Percentiles rank a stretch among this genome's conserved stretches.
These are phyloP conservation scores for Kodamaea sp. DNA, from an alignment of 1,139 yeast genomes.

Conservation along the genomic window DNA sequence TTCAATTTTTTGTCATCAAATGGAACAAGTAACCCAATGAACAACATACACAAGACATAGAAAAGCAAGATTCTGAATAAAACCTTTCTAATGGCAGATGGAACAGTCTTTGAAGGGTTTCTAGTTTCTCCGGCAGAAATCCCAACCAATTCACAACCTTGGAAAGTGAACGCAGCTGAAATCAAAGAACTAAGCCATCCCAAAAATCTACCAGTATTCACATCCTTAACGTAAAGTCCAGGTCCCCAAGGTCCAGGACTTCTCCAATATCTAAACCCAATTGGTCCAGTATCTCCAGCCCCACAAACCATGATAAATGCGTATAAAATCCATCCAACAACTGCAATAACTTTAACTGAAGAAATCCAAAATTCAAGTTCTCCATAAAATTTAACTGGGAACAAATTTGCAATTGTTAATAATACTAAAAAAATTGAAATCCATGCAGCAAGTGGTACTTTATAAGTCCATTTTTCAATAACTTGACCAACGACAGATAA, in stretches of 20 bases:
- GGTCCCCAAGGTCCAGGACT: slow-evolving; percentile 87
- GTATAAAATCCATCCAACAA: slow-evolving; percentile 66
- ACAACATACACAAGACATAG: slow-evolving; percentile 74
- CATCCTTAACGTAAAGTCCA: slow-evolving; percentile 44
- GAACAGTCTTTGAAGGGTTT: slow-evolving; percentile 79
- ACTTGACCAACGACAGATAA: slow-evolving; percentile 77
- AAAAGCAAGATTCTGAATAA: slow-evolving; percentile 76
- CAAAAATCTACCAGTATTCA: slow-evolving; percentile 54
- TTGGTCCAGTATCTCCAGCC: slow-evolving; percentile 63
- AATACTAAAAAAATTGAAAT: slow-evolving; percentile 64
- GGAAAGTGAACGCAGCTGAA: slow-evolving; percentile 73
- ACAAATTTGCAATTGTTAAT: slow-evolving; percentile 48
- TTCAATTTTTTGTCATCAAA: slow-evolving; percentile 54
- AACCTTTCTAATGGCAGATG: slow-evolving; percentile 80
- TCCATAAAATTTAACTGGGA: slow-evolving; percentile 64
- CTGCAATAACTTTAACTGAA: slow-evolving; percentile 62
- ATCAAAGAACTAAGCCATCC: slow-evolving; percentile 65
- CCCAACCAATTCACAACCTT: slow-evolving; percentile 81
- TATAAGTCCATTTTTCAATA: slow-evolving; percentile 68
- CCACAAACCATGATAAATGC: slow-evolving; percentile 73
- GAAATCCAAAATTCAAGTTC: slow-evolving; percentile 65
- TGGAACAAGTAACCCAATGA: slow-evolving; percentile 82
- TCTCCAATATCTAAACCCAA: slow-evolving; percentile 89
- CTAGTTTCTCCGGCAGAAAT: slow-evolving; percentile 85
- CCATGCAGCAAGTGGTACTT: slow-evolving; percentile 76